A percentile compares a stretch with the other conserved stretches of the same genome.
Conservation (phyloP, 2,329 filamentous ascomycete genomes). For the Aschersonia sp. region DNA sequence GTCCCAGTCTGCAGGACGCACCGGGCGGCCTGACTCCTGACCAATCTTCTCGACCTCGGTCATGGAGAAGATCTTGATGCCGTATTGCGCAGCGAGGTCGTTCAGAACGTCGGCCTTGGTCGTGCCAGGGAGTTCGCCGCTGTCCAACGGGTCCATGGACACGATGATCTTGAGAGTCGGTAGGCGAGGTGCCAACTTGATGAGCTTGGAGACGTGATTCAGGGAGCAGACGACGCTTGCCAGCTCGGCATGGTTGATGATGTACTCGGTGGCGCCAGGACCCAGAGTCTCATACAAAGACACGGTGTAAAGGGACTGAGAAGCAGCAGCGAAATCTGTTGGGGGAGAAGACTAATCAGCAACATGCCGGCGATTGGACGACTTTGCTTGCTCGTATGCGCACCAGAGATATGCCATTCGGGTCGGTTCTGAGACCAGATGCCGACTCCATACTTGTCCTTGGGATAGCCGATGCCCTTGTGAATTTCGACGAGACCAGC, state of each 20-base stretch:
- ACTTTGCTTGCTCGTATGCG: slow-evolving; percentile 5
- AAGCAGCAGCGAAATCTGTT: slow-evolving; percentile 69
- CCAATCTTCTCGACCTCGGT: slow-evolving; percentile 71
- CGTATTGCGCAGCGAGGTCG: slow-evolving; percentile 56
- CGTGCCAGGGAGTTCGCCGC: slow-evolving; percentile 59
- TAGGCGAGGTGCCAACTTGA: slow-evolving; percentile 64
- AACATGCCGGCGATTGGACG: neutral
- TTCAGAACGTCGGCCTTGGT: slow-evolving; percentile 71
- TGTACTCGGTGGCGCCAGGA: slow-evolving; percentile 82
- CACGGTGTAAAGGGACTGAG: slow-evolving; percentile 77
- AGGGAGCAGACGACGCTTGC: slow-evolving; percentile 64
- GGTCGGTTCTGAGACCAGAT: slow-evolving; percentile 76
- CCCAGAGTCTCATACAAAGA: slow-evolving; percentile 95
- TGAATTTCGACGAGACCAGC: slow-evolving; percentile 75
- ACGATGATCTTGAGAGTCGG: slow-evolving; percentile 79
- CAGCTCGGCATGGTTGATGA: slow-evolving; percentile 79
- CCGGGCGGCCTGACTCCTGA: slow-evolving; percentile 50
- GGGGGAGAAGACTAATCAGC: neutral
- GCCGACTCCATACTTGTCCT: slow-evolving; percentile 57
- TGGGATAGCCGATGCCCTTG: slow-evolving; percentile 49
- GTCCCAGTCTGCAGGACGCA: slow-evolving; percentile 55
- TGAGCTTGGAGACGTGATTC: slow-evolving; percentile 63
- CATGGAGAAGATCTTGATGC: slow-evolving; percentile 68
- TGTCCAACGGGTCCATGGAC: slow-evolving; percentile 68
- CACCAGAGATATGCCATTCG: slow-evolving; percentile 75